Conservation (phyloP, 2,329 filamentous ascomycete species). For the Erysiphe pulchra region DNA sequence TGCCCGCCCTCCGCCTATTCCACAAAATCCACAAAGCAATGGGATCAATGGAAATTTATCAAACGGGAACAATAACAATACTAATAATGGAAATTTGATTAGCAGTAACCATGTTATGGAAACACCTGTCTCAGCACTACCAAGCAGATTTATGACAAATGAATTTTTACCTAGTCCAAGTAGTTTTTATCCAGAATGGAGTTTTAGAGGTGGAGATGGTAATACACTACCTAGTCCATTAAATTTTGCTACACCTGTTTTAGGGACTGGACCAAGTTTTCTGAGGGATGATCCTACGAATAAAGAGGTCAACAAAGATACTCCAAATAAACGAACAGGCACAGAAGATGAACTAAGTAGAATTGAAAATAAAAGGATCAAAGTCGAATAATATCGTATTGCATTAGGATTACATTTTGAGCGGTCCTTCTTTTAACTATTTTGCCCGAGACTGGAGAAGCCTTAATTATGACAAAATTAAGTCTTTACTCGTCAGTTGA, state of each 20-base stretch:
- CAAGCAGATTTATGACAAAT: slow-evolving; percentile 70
- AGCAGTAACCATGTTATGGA: slow-evolving; percentile 23
- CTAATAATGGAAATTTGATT: background rate
- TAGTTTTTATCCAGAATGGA: slow-evolving; percentile 83
- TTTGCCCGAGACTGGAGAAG: too few relatives aligned
- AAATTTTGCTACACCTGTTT: slow-evolving; percentile 68
- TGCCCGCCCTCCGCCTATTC: slow-evolving; percentile 57
- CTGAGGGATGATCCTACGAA: slow-evolving; percentile 25
- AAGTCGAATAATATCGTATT: slow-evolving; percentile 1
- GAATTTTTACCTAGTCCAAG: slow-evolving; percentile 77
- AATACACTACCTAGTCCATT: slow-evolving; percentile 82
- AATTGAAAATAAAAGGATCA: slow-evolving; percentile 9
- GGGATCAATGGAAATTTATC: slow-evolving; percentile 13
- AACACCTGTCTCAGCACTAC: slow-evolving; percentile 81
- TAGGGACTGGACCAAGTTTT: slow-evolving; percentile 34
- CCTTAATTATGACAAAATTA: too few relatives aligned
- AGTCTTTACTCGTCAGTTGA: too few relatives aligned
- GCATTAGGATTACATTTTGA: too few relatives aligned
- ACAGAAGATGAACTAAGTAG: slow-evolving; percentile 9
- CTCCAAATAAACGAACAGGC: slow-evolving; percentile 10
- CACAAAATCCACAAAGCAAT: slow-evolving; percentile 16
- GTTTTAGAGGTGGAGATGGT: slow-evolving; percentile 41
- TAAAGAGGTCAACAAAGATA: slow-evolving; percentile 6
- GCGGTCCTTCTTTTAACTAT: too few relatives aligned
- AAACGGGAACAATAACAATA: background rate